Evolutionary conservation across 148 eudicot species (phyloP).

Genomic region (Polygonum maritimum): DNA sequence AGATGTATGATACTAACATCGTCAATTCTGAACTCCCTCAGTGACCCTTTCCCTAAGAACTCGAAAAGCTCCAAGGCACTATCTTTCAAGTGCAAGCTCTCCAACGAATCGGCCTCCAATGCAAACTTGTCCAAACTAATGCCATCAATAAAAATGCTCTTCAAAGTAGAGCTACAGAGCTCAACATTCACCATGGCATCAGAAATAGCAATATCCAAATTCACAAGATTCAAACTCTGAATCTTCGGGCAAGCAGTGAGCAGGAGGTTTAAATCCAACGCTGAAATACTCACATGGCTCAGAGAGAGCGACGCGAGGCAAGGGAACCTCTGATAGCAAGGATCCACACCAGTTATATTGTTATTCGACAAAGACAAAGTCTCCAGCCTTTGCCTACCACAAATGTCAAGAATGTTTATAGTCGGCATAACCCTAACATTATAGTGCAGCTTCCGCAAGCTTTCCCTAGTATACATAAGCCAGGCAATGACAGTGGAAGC

Average conservation of each 20-base stretch:
- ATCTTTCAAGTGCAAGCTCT: slow-evolving; percentile 77
- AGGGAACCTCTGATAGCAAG: slow-evolving; percentile 68
- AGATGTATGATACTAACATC: slow-evolving; percentile 94
- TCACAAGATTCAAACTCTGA: slow-evolving; percentile 43
- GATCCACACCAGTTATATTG: slow-evolving; percentile 70
- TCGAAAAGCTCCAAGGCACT: slow-evolving; percentile 75
- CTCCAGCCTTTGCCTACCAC: slow-evolving; percentile 77
- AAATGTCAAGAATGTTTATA: slow-evolving; percentile 70
- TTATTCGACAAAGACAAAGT: slow-evolving; percentile 59
- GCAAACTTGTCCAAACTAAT: slow-evolving; percentile 80
- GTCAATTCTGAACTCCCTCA: slow-evolving; percentile 56
- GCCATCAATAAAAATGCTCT: slow-evolving; percentile 64
- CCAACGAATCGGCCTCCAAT: slow-evolving; percentile 74
- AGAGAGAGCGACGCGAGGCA: slow-evolving; percentile 66
- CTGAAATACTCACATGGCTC: slow-evolving; percentile 68
- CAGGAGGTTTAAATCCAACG: slow-evolving; percentile 72
- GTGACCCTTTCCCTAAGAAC: slow-evolving; percentile 62
- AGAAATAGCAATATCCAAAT: slow-evolving; percentile 65
- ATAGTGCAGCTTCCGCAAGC: slow-evolving; percentile 48
- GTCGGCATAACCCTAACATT: slow-evolving; percentile 64
- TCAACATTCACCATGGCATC: slow-evolving; percentile 74
- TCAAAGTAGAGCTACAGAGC: slow-evolving; percentile 51
- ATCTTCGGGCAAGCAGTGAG: slow-evolving; percentile 71
- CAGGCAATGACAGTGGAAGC: slow-evolving; percentile 90
- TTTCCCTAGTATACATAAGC: slow-evolving; percentile 82